A percentile compares a stretch with the other conserved stretches of the same genome.
Evolutionary conservation across 78 protist species (phyloP).

Genomic region (Dictyostelium intermedium): DNA sequence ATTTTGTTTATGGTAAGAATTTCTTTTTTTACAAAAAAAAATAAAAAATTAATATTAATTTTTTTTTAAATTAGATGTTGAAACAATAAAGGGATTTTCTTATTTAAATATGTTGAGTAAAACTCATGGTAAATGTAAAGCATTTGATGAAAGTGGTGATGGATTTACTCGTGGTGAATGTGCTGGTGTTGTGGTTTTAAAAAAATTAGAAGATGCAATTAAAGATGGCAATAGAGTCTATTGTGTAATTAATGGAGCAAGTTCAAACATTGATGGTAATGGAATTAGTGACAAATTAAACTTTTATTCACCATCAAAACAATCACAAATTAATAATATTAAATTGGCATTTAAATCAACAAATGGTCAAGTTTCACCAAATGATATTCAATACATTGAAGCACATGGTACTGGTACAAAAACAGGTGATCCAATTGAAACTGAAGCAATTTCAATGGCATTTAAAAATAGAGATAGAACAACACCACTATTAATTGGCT

Average conservation of each 20-base stretch:
- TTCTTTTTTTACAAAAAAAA: too few relatives aligned
- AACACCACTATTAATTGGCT: neutral
- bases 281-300: too few relatives aligned
- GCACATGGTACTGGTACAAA: slow-evolving; percentile 82
- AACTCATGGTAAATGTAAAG: neutral
- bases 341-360: neutral
- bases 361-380: neutral
- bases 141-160: slow-evolving; percentile 52
- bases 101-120: neutral
- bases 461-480: neutral
- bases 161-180: slow-evolving; percentile 40
- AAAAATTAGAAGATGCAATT: neutral
- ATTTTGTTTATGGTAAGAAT: too few relatives aligned
- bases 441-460: too few relatives aligned
- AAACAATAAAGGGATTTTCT: neutral
- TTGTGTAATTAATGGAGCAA: slow-evolving; percentile 8
- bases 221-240: slow-evolving; percentile 29
- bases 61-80: too few relatives aligned
- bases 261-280: neutral
- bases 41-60: too few relatives aligned
- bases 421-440: slow-evolving; percentile 79
- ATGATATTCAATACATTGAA: slow-evolving; percentile 63
- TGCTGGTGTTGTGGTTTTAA: neutral
- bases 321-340: slow-evolving; percentile 20
- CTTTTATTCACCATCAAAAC: too few relatives aligned